These are phyloP conservation scores for Thermomyces lanuginosus DNA, from an alignment of 2,329 filamentous ascomycete species.

Conservation along the genomic window DNA sequence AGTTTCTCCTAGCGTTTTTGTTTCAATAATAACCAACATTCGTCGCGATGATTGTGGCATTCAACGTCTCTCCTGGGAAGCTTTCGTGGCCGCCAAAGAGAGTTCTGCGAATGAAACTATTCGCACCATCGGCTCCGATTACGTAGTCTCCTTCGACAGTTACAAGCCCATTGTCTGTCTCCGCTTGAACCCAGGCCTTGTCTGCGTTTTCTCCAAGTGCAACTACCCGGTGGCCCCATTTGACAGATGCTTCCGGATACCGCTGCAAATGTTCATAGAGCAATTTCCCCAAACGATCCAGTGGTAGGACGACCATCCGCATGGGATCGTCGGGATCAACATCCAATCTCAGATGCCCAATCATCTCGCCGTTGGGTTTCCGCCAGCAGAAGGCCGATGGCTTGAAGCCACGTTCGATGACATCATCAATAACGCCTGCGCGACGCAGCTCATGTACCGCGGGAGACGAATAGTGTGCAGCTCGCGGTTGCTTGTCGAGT, in stretches of 20 bases:
- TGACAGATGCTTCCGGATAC: slow-evolving; percentile 19
- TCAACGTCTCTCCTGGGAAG: slow-evolving; percentile 45
- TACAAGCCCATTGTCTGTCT: slow-evolving; percentile 7
- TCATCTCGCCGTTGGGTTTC: slow-evolving; percentile 20
- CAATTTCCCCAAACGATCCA: slow-evolving; percentile 29
- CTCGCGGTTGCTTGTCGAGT: slow-evolving; percentile 44
- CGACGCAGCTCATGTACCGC: slow-evolving; percentile 42
- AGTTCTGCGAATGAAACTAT: slow-evolving; percentile 27
- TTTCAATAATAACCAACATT: slow-evolving; percentile 31
- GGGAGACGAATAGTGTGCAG: slow-evolving; percentile 44
- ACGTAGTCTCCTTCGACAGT: slow-evolving; percentile 34
- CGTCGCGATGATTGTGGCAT: slow-evolving; percentile 45
- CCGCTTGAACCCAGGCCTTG: slow-evolving; percentile 27
- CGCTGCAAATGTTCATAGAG: slow-evolving; percentile 24
- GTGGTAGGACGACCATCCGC: slow-evolving; percentile 28
- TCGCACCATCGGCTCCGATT: slow-evolving; percentile 38
- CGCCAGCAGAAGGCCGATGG: slow-evolving; percentile 31
- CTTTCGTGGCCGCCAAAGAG: slow-evolving; percentile 33
- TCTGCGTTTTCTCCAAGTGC: slow-evolving; percentile 32
- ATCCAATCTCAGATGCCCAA: slow-evolving; percentile 16
- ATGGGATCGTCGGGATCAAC: slow-evolving; percentile 14
- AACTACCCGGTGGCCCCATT: slow-evolving; percentile 34
- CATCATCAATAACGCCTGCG: slow-evolving; percentile 43
- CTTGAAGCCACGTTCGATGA: slow-evolving; percentile 27
- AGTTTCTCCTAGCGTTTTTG: background rate